These are phyloP conservation scores for Dryas alaskensis DNA, from an alignment of 306 rosid genomes.

Conservation along the genomic window DNA sequence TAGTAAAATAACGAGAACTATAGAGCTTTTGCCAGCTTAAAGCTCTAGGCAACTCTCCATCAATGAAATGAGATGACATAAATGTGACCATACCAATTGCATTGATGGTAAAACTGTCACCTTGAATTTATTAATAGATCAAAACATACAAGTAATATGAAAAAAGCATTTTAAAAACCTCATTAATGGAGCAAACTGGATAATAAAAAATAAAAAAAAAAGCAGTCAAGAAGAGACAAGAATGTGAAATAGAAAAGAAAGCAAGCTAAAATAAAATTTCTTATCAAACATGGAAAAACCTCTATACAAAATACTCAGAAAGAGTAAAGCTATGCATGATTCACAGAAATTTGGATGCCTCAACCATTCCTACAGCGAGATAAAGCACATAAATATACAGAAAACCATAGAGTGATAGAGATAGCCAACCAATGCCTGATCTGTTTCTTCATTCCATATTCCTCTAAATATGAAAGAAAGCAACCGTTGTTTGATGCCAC, in stretches of 20 bases:
- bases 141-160: background rate
- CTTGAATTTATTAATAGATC: background rate
- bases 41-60: background rate
- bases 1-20: background rate
- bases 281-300: background rate
- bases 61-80: background rate
- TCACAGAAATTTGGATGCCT: background rate
- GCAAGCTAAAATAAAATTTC: background rate
- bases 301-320: background rate
- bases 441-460: conserved; percentile 83
- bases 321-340: background rate
- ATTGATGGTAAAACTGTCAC: background rate
- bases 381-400: conserved; percentile 24
- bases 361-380: background rate
- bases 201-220: background rate
- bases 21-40: background rate
- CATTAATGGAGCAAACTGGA: background rate
- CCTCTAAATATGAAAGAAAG: conserved; percentile 89
- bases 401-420: conserved; percentile 20
- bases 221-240: background rate
- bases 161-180: background rate
- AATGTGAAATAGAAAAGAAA: background rate
- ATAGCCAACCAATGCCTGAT: conserved; percentile 69
- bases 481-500: conserved; percentile 88
- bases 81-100: background rate